phyloP scores from a whole-genome alignment of 1,284 basidiomycete genomes.

The Phellinidium pouzarii region DNA sequence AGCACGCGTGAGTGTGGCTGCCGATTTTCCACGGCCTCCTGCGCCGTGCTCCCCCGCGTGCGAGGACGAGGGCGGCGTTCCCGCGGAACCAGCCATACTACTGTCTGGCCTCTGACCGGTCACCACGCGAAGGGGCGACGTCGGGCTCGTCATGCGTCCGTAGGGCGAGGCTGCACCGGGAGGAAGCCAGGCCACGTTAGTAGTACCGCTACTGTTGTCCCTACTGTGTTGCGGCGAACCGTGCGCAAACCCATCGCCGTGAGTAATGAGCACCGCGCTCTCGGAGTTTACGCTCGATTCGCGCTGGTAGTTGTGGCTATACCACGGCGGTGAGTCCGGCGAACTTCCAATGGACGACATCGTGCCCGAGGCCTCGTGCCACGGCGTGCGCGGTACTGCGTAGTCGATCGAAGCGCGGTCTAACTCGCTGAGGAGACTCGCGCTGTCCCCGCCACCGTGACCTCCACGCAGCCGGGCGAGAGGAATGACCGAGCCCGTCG shows the following conservation, averaged over 20 bases:
- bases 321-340: neutral
- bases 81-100: neutral
- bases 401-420: neutral
- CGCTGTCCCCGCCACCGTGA: constrained; percentile 1
- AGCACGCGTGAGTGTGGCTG: no score
- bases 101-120: neutral
- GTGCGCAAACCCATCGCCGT: neutral
- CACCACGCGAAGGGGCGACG: constrained; percentile 9
- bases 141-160: neutral
- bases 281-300: constrained; percentile 12
- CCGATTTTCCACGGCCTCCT: no score
- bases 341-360: constrained; percentile 7
- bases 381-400: neutral
- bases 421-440: constrained; percentile 4
- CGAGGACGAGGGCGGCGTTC: constrained; percentile 11
- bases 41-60: no score
- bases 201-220: neutral
- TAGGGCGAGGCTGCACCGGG: constrained; percentile 5
- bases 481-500: constrained; percentile 1
- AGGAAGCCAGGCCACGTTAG: constrained; percentile 9
- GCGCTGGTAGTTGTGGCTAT: constrained; percentile 7
- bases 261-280: constrained; percentile 3
- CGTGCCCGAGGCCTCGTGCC: constrained; percentile 7
- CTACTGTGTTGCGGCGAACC: neutral
- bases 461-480: constrained; percentile 11